Conservation (phyloP, 2,329 filamentous ascomycete species). For the Orbilia oligospora region DNA sequence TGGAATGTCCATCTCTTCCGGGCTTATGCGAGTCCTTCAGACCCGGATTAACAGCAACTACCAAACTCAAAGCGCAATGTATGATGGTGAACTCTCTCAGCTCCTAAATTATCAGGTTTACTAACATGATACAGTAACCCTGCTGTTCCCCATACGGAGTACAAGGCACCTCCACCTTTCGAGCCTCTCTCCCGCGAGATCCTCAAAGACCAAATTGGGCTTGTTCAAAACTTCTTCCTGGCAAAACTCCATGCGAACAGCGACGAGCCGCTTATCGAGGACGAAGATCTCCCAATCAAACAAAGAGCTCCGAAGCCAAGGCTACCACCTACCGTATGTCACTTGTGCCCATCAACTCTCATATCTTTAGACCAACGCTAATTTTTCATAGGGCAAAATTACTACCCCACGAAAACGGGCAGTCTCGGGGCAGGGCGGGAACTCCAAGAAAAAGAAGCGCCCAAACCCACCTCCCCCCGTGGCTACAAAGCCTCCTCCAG, state of each 20-base stretch:
- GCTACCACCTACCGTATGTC: conserved; percentile 71
- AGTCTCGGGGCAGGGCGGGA: conserved; percentile 83
- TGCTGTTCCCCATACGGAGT: conserved; percentile 75
- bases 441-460: conserved; percentile 91
- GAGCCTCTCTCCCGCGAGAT: conserved; percentile 85
- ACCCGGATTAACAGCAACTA: conserved; percentile 88
- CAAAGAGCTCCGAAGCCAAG: conserved; percentile 79
- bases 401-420: conserved; percentile 86
- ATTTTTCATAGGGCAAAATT: conserved; percentile 80
- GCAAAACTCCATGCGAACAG: conserved; percentile 87
- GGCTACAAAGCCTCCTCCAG: conserved; percentile 69
- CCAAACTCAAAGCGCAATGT: conserved; percentile 79
- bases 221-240: conserved; percentile 92
- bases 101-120: conserved; percentile 27
- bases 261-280: conserved; percentile 87
- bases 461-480: conserved; percentile 73
- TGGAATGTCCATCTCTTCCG: conserved; percentile 86
- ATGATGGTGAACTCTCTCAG: conserved; percentile 65
- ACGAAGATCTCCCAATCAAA: conserved; percentile 93
- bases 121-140: conserved; percentile 69
- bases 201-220: conserved; percentile 83
- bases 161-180: conserved; percentile 78
- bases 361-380: conserved; percentile 9
- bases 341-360: conserved; percentile 71
- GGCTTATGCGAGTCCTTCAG: conserved; percentile 93